Conservation (phyloP, 805 yeast species). For the Yarrowia bubula region DNA sequence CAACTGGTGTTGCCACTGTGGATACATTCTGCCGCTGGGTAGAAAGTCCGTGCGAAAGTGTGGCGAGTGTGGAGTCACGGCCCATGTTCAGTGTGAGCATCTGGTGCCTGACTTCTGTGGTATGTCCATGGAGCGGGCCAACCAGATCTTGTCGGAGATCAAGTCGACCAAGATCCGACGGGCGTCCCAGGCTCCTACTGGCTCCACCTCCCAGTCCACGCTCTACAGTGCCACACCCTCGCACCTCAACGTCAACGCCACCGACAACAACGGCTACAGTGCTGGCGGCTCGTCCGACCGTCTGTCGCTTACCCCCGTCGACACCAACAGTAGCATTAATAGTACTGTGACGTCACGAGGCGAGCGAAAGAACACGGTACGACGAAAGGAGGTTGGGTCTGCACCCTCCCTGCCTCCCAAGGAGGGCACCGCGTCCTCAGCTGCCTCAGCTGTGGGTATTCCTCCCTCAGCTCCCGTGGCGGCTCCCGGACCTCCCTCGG, state of each 20-base stretch:
- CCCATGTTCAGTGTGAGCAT: constrained; percentile 89
- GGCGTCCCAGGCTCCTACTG: constrained; percentile 29
- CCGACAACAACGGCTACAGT: neutral
- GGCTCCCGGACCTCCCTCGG: constrained; percentile 16
- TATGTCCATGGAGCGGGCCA: constrained; percentile 96
- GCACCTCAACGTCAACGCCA: neutral
- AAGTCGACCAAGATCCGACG: constrained; percentile 58
- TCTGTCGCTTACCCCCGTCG: constrained; percentile 18
- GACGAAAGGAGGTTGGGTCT: constrained; percentile 36
- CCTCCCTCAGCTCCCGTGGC: neutral
- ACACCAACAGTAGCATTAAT: constrained; percentile 22
- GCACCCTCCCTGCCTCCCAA: constrained; percentile 28
- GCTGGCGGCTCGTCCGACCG: neutral
- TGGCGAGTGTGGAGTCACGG: constrained; percentile 85
- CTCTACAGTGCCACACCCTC: constrained; percentile 31
- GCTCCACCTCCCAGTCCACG: neutral
- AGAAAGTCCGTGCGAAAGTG: constrained; percentile 89
- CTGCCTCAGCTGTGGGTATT: neutral
- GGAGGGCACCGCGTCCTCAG: neutral
- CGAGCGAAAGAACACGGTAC: constrained; percentile 34
- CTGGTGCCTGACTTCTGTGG: constrained; percentile 98
- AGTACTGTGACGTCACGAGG: constrained; percentile 1
- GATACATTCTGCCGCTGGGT: constrained; percentile 93
- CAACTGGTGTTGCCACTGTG: constrained; percentile 99
- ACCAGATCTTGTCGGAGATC: constrained; percentile 79